Conservation (phyloP, 2,329 filamentous ascomycete genomes). For the Microcyclospora pomicola region DNA sequence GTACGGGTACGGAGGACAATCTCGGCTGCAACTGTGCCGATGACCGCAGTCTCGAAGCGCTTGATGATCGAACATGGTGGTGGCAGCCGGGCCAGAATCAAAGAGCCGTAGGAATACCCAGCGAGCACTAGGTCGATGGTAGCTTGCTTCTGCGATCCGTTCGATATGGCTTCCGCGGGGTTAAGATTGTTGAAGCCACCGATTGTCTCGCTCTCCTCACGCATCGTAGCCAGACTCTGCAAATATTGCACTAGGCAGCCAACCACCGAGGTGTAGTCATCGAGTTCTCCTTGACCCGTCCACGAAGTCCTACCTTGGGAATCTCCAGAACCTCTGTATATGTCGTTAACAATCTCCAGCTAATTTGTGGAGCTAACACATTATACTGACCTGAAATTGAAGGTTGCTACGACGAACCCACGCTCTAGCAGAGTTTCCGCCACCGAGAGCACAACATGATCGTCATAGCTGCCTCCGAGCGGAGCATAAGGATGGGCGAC, state of each 20-base stretch:
- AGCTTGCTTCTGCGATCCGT: background rate
- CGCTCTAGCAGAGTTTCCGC: conserved; percentile 49
- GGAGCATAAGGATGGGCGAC: conserved; percentile 86
- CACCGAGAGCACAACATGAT: conserved; percentile 58
- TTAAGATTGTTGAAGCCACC: background rate
- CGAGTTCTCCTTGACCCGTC: conserved; percentile 66
- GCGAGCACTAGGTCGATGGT: conserved; percentile 42
- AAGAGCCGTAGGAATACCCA: conserved; percentile 84
- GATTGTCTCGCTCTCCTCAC: conserved; percentile 1
- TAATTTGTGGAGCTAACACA: background rate
- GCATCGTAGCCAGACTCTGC: conserved; percentile 34
- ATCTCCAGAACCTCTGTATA: conserved; percentile 54
- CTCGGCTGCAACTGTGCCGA: conserved; percentile 49
- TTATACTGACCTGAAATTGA: conserved; percentile 67
- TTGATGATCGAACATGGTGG: conserved; percentile 41
- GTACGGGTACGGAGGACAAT: conserved; percentile 57
- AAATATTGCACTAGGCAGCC: conserved; percentile 68
- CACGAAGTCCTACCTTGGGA: conserved; percentile 74
- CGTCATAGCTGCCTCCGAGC: conserved; percentile 73
- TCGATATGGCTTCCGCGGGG: background rate
- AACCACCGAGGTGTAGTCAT: conserved; percentile 72
- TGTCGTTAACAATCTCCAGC: conserved; percentile 5
- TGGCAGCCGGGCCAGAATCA: conserved; percentile 63
- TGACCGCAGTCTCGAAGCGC: conserved; percentile 40
- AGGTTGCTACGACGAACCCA: conserved; percentile 69